phyloP scores from a whole-genome alignment of 2,329 filamentous ascomycete species.

The Sporothrix humicola region DNA sequence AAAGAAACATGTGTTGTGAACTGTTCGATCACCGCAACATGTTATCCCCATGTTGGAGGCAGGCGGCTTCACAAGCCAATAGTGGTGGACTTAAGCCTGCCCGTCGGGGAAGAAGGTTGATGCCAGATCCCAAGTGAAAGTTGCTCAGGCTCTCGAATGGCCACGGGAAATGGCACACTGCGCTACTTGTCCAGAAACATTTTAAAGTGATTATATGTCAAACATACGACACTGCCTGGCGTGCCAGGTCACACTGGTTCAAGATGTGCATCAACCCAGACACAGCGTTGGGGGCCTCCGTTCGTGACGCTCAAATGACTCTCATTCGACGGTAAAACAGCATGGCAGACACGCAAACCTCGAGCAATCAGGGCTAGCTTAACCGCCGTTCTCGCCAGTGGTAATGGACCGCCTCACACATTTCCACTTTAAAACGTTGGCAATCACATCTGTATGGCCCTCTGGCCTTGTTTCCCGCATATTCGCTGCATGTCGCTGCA shows the following conservation, averaged over 20 bases:
- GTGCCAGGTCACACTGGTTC: too few relatives aligned
- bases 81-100: slow-evolving; percentile 80
- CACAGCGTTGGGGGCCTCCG: too few relatives aligned
- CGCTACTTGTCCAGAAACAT: too few relatives aligned
- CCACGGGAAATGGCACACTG: too few relatives aligned
- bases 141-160: too few relatives aligned
- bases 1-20: slow-evolving; percentile 80
- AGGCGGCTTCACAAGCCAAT: slow-evolving; percentile 78
- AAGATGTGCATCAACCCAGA: too few relatives aligned
- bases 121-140: not conserved
- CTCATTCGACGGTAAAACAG: too few relatives aligned
- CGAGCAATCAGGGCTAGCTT: not conserved
- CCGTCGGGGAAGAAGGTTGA: slow-evolving; percentile 53
- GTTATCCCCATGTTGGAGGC: slow-evolving; percentile 65
- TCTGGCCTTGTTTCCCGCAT: not conserved
- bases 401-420: not conserved
- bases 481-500: slow-evolving; percentile 9
- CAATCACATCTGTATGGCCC: not conserved
- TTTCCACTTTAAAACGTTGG: not conserved
- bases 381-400: not conserved
- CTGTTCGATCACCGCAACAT: slow-evolving; percentile 73
- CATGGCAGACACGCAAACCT: too few relatives aligned
- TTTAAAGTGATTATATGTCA: too few relatives aligned
- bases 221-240: too few relatives aligned
- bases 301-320: too few relatives aligned